Base-by-base conservation (phyloP, 2,329 filamentous ascomycete species). In the Neocatenulostroma microsporum region DNA sequence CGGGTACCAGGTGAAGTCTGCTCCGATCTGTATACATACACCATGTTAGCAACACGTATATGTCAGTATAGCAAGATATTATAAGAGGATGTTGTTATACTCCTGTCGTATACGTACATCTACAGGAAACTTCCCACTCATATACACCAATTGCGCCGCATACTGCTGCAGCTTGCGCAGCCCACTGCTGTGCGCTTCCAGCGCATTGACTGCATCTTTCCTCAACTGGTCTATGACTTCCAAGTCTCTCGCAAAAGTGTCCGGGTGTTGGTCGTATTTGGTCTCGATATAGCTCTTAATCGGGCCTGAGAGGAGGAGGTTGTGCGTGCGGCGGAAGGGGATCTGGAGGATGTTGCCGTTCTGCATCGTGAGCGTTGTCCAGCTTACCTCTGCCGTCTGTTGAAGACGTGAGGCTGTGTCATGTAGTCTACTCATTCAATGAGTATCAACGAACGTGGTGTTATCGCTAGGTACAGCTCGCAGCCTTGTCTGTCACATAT, bases 241-340 rank as follows among this genome's bases (percentile, higher is more conserved):
- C 41, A 94, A 77, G 66, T 98, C 91, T 46, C 84, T 75, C 45
- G 78, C 77, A 63, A 98, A 98, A 82, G 94, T 94, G 62, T 95
- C 87, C 21, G 91, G 89, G 58, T 94, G 89, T 61, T 98, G 91
- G 63, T 96, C 89, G 80, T 96, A 96, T 72, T 96, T 95, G 62
- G 78, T 82, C 44, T 87, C 94, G 56, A 98, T 96, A 68, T 98
- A 96, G 59, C 91, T 81, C 47, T 84, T 86, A 58, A 98, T 87
- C 33, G 87, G 83, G 43, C 77, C 72, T 37, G 84, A 82, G 44
- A 96, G 74, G 41, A 82, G 82, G 26, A 94, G 71, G 39, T 81
- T 73, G 46, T 83, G 78, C 34, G 87, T 89, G 57, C 81, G 84
- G 52, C 89, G 85, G 64, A 96, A 96, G 7, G 89, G 88, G 45